Conservation (phyloP, 371 early-diverging fungal species). For the Mucor lusitanicus region DNA sequence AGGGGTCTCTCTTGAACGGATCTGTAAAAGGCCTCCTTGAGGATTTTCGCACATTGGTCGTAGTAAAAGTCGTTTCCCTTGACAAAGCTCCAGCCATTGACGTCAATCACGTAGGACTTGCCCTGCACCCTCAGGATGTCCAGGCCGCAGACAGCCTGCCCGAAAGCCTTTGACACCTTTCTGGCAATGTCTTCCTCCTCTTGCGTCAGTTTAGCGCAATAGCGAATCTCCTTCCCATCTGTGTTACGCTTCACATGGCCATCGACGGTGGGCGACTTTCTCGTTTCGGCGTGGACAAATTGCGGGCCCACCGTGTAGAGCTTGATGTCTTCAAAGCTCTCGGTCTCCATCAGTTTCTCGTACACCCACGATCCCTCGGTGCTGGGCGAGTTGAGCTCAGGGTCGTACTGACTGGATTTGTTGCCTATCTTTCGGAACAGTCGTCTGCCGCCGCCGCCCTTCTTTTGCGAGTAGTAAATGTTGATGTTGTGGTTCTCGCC, state of each 20-base stretch:
- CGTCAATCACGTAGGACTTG: conserved; percentile 94
- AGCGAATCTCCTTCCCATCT: conserved; percentile 97
- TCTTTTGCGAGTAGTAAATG: conserved; percentile 84
- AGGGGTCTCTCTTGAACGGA: conserved; percentile 55
- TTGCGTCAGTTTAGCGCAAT: conserved; percentile 78
- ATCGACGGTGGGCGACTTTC: conserved; percentile 98
- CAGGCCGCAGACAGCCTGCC: conserved; percentile 95
- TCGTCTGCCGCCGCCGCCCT: conserved; percentile 90
- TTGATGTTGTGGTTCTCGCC: conserved; percentile 98
- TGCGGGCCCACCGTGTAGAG: conserved; percentile 93
- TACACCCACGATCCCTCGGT: conserved; percentile 90
- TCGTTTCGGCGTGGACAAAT: conserved; percentile 95
- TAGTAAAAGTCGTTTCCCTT: conserved; percentile 96
- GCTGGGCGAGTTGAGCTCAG: conserved; percentile 69
- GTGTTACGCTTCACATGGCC: conserved; percentile 94
- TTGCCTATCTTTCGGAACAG: conserved; percentile 97
- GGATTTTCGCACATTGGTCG: conserved; percentile 77
- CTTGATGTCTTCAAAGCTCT: conserved; percentile 96
- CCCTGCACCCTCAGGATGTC: conserved; percentile 89
- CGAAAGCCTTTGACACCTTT: conserved; percentile 81
- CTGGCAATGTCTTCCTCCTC: conserved; percentile 85
- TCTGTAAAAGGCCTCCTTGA: conserved; percentile 58
- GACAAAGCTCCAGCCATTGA: conserved; percentile 99
- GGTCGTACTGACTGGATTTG: conserved; percentile 92
- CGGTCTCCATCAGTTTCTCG: conserved; percentile 92